These are phyloP conservation scores for Fusarium albidum DNA, from an alignment of 2,329 filamentous ascomycete genomes.

Conservation along the genomic window DNA sequence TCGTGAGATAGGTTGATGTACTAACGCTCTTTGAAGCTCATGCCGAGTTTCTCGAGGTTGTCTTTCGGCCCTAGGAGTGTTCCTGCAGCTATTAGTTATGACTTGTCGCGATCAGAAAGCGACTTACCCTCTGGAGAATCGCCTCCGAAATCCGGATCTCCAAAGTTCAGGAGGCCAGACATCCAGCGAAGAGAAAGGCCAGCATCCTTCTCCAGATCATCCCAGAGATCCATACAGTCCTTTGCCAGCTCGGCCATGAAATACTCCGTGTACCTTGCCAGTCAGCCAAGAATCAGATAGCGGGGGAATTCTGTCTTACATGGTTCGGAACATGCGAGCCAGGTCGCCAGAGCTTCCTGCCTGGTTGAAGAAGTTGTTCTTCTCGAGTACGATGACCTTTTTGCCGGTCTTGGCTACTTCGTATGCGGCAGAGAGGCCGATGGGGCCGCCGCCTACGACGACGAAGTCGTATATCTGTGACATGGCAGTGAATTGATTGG, in stretches of 20 bases:
- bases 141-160: slow-evolving; percentile 5
- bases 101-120: too few relatives aligned
- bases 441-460: slow-evolving; percentile 16
- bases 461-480: slow-evolving; percentile 16
- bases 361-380: slow-evolving; percentile 27
- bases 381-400: slow-evolving; percentile 21
- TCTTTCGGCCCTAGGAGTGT: not conserved
- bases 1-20: accelerated
- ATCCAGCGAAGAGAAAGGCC: slow-evolving; percentile 25
- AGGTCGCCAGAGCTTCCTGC: slow-evolving; percentile 22
- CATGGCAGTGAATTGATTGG: too few relatives aligned
- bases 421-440: slow-evolving; percentile 26
- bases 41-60: slow-evolving; percentile 7
- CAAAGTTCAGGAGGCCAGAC: slow-evolving; percentile 30
- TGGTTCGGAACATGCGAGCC: slow-evolving; percentile 26
- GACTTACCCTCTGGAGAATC: slow-evolving; percentile 15
- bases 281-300: too few relatives aligned
- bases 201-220: slow-evolving; percentile 23
- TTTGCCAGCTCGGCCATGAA: slow-evolving; percentile 24
- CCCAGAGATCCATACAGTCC: slow-evolving; percentile 19
- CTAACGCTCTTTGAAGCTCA: slow-evolving; percentile 13
- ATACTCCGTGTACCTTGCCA: slow-evolving; percentile 23
- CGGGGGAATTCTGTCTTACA: not conserved
- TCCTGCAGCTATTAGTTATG: not conserved
- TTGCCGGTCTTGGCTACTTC: slow-evolving; percentile 22